A percentile compares a stretch with the other conserved stretches of the same genome.
Conservation (phyloP, 1,284 basidiomycete species). For the Xanthoconium separans region DNA sequence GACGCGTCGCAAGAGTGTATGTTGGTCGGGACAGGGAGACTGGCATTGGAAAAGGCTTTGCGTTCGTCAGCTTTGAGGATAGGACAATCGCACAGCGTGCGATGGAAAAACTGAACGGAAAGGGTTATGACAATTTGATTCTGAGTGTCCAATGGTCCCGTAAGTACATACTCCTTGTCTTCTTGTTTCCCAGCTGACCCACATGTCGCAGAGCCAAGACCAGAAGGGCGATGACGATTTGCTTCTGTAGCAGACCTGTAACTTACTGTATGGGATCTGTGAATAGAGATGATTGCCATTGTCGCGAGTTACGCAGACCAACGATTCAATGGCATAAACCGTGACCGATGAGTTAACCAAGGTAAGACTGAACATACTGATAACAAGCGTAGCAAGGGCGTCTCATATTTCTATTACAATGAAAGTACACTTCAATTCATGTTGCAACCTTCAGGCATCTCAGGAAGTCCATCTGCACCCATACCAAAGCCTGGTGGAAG, state of each 20-base stretch:
- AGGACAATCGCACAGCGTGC: constrained; percentile 80
- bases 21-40: constrained; percentile 96
- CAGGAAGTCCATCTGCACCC: constrained; percentile 55
- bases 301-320: background rate
- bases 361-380: too few relatives aligned
- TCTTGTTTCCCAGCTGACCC: background rate
- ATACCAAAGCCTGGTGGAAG: constrained; percentile 77
- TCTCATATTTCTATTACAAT: background rate
- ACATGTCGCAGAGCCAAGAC: constrained; percentile 38
- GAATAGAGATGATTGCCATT: background rate
- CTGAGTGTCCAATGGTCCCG: constrained; percentile 88
- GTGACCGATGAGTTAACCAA: too few relatives aligned
- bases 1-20: constrained; percentile 86
- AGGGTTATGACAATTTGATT: constrained; percentile 89
- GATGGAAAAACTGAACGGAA: constrained; percentile 91
- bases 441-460: constrained; percentile 52
- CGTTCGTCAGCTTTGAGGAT: constrained; percentile 93
- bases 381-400: too few relatives aligned
- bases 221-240: constrained; percentile 36
- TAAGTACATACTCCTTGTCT: constrained; percentile 38
- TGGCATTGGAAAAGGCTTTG: constrained; percentile 93
- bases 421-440: constrained; percentile 29
- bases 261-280: background rate
- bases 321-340: background rate
- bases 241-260: constrained; percentile 4